Evolutionary conservation across 2,329 filamentous ascomycete genomes (phyloP).

Genomic region (Coniochaeta prunicola): DNA sequence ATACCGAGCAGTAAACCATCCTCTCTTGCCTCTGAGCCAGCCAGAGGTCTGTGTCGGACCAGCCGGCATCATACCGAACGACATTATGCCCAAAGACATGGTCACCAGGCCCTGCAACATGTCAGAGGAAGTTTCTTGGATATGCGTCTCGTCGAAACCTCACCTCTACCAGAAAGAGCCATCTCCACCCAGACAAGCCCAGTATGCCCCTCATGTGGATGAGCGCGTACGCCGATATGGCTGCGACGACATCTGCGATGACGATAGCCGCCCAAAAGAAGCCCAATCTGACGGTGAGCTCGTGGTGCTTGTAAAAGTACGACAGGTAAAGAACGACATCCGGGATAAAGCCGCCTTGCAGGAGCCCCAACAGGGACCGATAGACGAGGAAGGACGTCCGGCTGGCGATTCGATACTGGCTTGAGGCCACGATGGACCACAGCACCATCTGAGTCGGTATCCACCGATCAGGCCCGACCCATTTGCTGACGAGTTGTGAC

Average conservation of each 20-base stretch:
- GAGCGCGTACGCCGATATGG: constrained; percentile 24
- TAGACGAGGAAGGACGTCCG: constrained; percentile 20
- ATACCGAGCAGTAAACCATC: constrained; percentile 45
- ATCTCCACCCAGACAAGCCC: constrained; percentile 29
- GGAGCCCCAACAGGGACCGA: constrained; percentile 22
- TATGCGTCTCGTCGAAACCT: neutral
- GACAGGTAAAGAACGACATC: constrained; percentile 26
- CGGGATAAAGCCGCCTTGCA: constrained; percentile 28
- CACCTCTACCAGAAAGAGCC: constrained; percentile 48
- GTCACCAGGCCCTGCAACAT: constrained; percentile 9
- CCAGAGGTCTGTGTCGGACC: constrained; percentile 32
- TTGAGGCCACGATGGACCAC: constrained; percentile 24
- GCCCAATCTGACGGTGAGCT: constrained; percentile 23
- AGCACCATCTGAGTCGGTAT: constrained; percentile 27
- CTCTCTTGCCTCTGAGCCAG: constrained; percentile 32
- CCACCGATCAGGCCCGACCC: constrained; percentile 28
- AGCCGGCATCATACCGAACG: constrained; percentile 40
- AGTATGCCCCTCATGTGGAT: constrained; percentile 23
- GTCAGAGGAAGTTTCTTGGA: constrained; percentile 11
- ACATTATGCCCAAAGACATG: constrained; percentile 31
- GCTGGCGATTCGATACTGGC: constrained; percentile 21
- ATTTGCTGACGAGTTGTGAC: constrained; percentile 53
- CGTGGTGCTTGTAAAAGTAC: constrained; percentile 25
- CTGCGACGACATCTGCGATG: constrained; percentile 22
- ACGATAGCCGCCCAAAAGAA: constrained; percentile 25